Conservation (phyloP, 1,139 yeast species). For the Lodderomyces parapsilosis region DNA sequence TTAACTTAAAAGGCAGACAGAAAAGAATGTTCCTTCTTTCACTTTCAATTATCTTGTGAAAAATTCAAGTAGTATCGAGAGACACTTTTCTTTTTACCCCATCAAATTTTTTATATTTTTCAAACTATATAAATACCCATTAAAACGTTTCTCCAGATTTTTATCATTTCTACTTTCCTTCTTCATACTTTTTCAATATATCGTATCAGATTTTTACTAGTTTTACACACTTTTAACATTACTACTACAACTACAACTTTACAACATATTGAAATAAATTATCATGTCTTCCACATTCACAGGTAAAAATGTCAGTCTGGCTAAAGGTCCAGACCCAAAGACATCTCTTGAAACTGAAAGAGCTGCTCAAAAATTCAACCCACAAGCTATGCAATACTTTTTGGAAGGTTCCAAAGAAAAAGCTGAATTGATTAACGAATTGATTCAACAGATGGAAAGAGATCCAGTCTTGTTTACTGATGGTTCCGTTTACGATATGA, state of each 20-base stretch:
- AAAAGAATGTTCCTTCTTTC: no score
- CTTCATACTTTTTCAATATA: no score
- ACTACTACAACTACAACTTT: neutral
- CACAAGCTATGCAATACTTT: slow-evolving; percentile 37
- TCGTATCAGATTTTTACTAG: no score
- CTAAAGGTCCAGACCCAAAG: slow-evolving; percentile 36
- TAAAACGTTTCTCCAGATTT: slow-evolving; percentile 9
- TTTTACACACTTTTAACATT: neutral
- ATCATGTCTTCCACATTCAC: slow-evolving; percentile 4
- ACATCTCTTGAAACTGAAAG: slow-evolving; percentile 34
- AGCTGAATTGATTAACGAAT: slow-evolving; percentile 26
- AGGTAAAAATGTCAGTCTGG: slow-evolving; percentile 13
- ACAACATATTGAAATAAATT: slow-evolving; percentile 2
- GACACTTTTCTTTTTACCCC: no score
- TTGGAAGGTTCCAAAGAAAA: slow-evolving; percentile 40
- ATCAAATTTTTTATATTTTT: no score
- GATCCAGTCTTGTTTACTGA: slow-evolving; percentile 40
- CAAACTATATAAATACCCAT: slow-evolving; percentile 9
- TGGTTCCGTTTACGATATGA: slow-evolving; percentile 36
- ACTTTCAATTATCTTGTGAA: no score
- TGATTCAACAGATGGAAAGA: slow-evolving; percentile 42
- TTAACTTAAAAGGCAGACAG: no score
- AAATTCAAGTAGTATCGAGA: no score
- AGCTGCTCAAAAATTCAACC: slow-evolving; percentile 27
- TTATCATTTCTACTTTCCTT: slow-evolving; percentile 4